Evolutionary conservation across 2,329 filamentous ascomycete species (phyloP).

Genomic region (Venturia carpophila): DNA sequence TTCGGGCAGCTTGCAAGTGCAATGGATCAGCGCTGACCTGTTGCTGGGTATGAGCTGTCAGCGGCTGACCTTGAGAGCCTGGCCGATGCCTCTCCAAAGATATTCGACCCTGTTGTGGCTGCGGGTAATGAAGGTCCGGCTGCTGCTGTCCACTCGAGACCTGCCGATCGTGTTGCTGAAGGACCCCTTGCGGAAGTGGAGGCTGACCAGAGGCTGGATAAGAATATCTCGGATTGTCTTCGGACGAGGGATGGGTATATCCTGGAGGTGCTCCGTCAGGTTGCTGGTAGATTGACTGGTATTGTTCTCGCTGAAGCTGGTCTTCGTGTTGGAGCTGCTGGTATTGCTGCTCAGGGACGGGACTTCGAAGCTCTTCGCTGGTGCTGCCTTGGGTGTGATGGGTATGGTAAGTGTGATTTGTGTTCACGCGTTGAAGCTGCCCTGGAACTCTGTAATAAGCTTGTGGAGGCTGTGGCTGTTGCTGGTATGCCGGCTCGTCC

Average conservation of each 20-base stretch:
- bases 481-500: constrained; percentile 4
- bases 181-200: not conserved
- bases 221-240: constrained; percentile 13
- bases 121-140: constrained; percentile 16
- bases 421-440: constrained; percentile 5
- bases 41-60: constrained; percentile 15
- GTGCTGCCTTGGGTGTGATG: constrained; percentile 24
- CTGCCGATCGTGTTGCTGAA: constrained; percentile 4
- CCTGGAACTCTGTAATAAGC: constrained; percentile 14
- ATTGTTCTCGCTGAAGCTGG: constrained; percentile 22
- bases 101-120: constrained; percentile 5
- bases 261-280: constrained; percentile 19
- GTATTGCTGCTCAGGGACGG: constrained; percentile 29
- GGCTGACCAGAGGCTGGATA: constrained; percentile 9
- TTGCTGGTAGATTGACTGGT: constrained; percentile 29
- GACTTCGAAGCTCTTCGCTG: constrained; percentile 15
- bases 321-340: constrained; percentile 32
- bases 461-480: constrained; percentile 15
- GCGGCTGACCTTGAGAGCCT: constrained; percentile 9
- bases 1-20: constrained; percentile 13
- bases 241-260: not conserved
- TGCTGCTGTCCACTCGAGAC: constrained; percentile 7
- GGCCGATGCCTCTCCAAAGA: constrained; percentile 15
- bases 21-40: not conserved
- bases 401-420: constrained; percentile 19